Conservation (phyloP, 108 stramenopile species). For the Skeletonema costatum region DNA sequence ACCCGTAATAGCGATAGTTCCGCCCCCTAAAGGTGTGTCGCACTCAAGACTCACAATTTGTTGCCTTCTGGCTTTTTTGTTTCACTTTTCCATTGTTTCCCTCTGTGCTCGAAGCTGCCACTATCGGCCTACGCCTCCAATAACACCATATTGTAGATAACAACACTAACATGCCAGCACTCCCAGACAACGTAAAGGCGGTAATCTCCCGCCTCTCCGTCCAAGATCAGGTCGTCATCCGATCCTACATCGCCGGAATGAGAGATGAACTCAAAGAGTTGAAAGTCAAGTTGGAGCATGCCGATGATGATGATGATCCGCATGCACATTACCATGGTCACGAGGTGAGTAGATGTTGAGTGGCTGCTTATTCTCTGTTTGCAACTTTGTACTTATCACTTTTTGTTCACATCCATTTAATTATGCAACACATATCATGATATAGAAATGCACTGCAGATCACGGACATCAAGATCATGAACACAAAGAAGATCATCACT, state of each 20-base stretch:
- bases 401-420: too few species aligned
- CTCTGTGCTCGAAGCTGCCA: too few species aligned
- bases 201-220: constrained; percentile 35
- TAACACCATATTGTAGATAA: too few species aligned
- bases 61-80: too few species aligned
- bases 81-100: too few species aligned
- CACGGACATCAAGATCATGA: constrained; percentile 1
- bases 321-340: constrained; percentile 46
- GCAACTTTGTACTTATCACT: too few species aligned
- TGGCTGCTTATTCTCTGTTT: neutral
- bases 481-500: too few species aligned
- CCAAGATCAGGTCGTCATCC: constrained; percentile 39
- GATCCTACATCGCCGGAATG: constrained; percentile 43
- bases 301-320: constrained; percentile 22
- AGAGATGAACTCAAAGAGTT: constrained; percentile 38
- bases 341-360: neutral
- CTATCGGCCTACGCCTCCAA: too few species aligned
- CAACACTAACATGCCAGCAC: constrained; percentile 12
- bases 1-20: too few species aligned
- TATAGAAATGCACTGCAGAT: constrained; percentile 23
- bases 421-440: too few species aligned
- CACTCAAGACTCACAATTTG: too few species aligned
- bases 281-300: constrained; percentile 7
- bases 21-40: too few species aligned
- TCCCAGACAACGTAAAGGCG: constrained; percentile 39